Evolutionary conservation across 352 stramenopile species (phyloP).

Genomic region (Pythium insidiosum): DNA sequence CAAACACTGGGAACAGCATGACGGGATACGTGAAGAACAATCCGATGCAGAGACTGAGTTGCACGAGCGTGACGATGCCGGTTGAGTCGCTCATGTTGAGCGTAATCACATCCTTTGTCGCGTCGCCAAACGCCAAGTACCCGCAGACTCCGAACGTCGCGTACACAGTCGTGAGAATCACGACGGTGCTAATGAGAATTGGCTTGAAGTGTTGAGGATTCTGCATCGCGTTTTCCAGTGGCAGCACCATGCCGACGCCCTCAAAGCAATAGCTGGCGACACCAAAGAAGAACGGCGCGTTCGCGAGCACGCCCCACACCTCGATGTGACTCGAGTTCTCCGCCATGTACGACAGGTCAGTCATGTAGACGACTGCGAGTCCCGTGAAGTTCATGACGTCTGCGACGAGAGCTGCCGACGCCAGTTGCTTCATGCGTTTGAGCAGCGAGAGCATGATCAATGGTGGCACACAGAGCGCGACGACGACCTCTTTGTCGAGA

Average conservation of each 20-base stretch:
- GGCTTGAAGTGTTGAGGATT: slow-evolving; percentile 66
- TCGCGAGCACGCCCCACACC: slow-evolving; percentile 42
- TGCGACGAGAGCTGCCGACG: slow-evolving; percentile 82
- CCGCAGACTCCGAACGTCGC: slow-evolving; percentile 80
- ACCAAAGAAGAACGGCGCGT: slow-evolving; percentile 83
- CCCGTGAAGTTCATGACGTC: slow-evolving; percentile 86
- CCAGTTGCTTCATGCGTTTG: slow-evolving; percentile 82
- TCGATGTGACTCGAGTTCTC: slow-evolving; percentile 43
- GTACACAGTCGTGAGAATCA: slow-evolving; percentile 84
- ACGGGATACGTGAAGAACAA: slow-evolving; percentile 91
- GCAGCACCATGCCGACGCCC: slow-evolving; percentile 85
- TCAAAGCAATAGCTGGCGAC: slow-evolving; percentile 90
- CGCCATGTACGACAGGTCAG: slow-evolving; percentile 74
- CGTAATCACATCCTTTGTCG: slow-evolving; percentile 84
- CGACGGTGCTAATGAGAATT: slow-evolving; percentile 63
- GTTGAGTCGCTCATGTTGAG: slow-evolving; percentile 71
- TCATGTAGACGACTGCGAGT: slow-evolving; percentile 73
- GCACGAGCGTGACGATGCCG: slow-evolving; percentile 70
- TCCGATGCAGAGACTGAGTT: slow-evolving; percentile 78
- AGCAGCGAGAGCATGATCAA: slow-evolving; percentile 79
- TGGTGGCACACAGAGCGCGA: slow-evolving; percentile 48
- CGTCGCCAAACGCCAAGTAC: slow-evolving; percentile 80
- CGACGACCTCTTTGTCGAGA: slow-evolving; percentile 40
- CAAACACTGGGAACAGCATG: slow-evolving; percentile 91
- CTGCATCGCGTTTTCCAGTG: slow-evolving; percentile 82